Base-by-base conservation (phyloP, 805 yeast genomes). In the Metschnikowia matae region DNA sequence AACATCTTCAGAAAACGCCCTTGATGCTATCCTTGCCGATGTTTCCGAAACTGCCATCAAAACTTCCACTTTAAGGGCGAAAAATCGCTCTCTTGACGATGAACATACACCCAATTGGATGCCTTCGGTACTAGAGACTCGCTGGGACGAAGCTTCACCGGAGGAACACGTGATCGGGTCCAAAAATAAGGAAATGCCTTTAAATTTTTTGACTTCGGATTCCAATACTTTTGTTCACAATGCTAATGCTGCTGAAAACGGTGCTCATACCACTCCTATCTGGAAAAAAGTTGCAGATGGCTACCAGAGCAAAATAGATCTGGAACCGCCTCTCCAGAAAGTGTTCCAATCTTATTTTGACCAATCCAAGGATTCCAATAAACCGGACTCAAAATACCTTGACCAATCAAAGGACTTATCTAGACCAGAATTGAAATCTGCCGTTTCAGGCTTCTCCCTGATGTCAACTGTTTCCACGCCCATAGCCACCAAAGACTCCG, bases 101-200 rank as follows among this genome's bases (percentile, higher is more conserved):
- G 26, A 50, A 11, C 33, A 49, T 32, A 72, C 77, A 3, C 76
- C 76, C 0, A 67, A 65, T 34, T 73, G 77, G 78, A 73, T 73
- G 76, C 77, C 77, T 0, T 51, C 65, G 11, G 74, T 62, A 36
- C 64, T 73, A 48, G 62, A 60, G 29, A 73, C 66, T 6, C 64
- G 63, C 48, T 73, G 77, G 76, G 58, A 52, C 33, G 55, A 54
- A n/a, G n/a, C 31, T 32, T 36, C 37, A n/a, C 10, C 44, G 35
- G 34, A 23, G 21, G 46, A 38, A 20, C 44, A 32, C 4, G 14
- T 15, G 20, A 38, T 10, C 6, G 8, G 29, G 13, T 36, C n/a
- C 14, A 29, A 40, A 35, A 32, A 35, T 42, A 32, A 43, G 18
- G 42, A 42, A 21, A 17, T 31, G 52, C 51, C 52, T 3, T 45